Percentiles rank a stretch among this genome's conserved stretches.
These are phyloP conservation scores for Solanum neorickii DNA, from an alignment of 257 asterid species.

Conservation along the genomic window DNA sequence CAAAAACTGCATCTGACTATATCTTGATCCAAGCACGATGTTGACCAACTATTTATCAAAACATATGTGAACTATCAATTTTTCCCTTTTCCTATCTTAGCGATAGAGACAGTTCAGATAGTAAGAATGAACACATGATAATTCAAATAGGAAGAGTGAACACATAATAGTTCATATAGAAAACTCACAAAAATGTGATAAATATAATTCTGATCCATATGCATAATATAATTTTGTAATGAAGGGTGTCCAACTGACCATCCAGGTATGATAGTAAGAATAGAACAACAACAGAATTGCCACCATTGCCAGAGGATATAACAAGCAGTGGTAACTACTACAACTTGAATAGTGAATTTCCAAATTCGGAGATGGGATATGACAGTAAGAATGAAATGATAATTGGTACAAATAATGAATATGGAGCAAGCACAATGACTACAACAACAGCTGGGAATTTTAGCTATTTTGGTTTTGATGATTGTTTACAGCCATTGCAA, in stretches of 20 bases:
- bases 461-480: background rate
- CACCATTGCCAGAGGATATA: slow-evolving; percentile 88
- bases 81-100: background rate
- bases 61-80: background rate
- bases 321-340: slow-evolving; percentile 34
- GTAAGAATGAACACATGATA: background rate
- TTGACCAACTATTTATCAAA: background rate
- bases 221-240: background rate
- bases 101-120: background rate
- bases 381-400: slow-evolving; percentile 5
- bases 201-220: background rate
- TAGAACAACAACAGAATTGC: slow-evolving; percentile 30
- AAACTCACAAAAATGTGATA: background rate
- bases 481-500: background rate
- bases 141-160: background rate
- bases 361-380: slow-evolving; percentile 61
- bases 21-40: background rate
- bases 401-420: background rate
- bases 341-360: background rate
- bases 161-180: background rate
- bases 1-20: background rate
- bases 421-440: background rate
- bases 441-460: background rate
- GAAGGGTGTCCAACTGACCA: background rate
- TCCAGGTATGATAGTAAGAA: background rate